Conservation (phyloP, 1,284 basidiomycete genomes). For the Vanrija pseudolonga region DNA sequence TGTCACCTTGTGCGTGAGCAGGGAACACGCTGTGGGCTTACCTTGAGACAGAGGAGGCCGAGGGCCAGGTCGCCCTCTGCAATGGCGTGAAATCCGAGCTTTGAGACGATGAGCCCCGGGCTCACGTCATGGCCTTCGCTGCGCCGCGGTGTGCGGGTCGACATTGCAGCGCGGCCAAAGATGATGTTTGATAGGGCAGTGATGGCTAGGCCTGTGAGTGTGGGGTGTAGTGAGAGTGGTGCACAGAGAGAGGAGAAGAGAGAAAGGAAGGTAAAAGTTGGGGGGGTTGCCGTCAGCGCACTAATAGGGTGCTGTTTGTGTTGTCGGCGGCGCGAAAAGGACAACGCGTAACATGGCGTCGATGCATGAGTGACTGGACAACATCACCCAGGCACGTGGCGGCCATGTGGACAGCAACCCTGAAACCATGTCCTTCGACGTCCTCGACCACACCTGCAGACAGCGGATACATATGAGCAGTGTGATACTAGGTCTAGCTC, state of each 20-base stretch:
- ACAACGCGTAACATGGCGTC: too few relatives aligned
- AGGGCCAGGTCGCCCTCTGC: conserved; percentile 21
- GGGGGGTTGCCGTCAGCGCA: neutral
- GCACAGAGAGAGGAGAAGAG: neutral
- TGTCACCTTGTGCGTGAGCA: conserved; percentile 22
- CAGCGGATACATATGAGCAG: too few relatives aligned
- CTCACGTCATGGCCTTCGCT: neutral
- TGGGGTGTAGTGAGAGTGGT: neutral
- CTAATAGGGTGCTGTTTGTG: too few relatives aligned
- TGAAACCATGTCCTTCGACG: too few relatives aligned
- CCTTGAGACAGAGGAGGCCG: conserved; percentile 38
- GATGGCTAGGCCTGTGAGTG: neutral
- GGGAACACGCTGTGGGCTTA: conserved; percentile 5
- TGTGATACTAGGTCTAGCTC: too few relatives aligned
- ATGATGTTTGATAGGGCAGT: too few relatives aligned
- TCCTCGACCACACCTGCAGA: too few relatives aligned
- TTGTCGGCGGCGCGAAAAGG: too few relatives aligned
- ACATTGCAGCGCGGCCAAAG: neutral
- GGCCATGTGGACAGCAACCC: too few relatives aligned
- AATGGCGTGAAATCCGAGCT: conserved; percentile 33
- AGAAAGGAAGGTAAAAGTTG: neutral
- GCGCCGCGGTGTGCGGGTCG: neutral
- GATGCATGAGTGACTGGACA: too few relatives aligned
- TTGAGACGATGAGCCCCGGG: conserved; percentile 30
- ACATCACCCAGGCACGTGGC: too few relatives aligned